Base-by-base conservation (phyloP, 1,284 basidiomycete genomes). In the Peniophora sp. region DNA sequence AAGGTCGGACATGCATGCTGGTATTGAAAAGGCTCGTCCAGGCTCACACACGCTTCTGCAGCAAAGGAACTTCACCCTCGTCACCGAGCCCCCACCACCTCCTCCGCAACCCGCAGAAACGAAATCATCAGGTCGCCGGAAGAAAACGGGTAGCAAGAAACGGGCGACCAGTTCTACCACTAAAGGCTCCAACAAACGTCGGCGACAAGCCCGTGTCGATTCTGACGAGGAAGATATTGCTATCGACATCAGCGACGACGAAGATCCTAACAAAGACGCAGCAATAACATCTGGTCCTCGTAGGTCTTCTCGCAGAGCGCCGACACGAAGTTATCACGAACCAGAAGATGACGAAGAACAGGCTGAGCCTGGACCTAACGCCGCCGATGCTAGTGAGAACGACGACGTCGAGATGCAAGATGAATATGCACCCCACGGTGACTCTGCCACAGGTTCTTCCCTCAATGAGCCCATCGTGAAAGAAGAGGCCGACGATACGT, bases 11-110 rank as follows among this genome's bases (percentile, higher is more conserved):
- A 14, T 22, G 27, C 17, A n/a, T 23, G 39, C 22, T n/a, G n/a
- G n/a, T n/a, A 5, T 48, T 38, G 44, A 41, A 0, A 25, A 46
- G 34, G 47, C 24, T 34, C 19, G 20, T 43, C 75, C 82, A 75
- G 77, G n/a, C 72, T 83, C 57, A 66, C 69, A 50, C 87, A 83
- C 60, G 69, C 73, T 17, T 69, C 75, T 45, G 69, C 68, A 2
- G 70, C 72, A 23, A 64, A 59, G 16, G 61, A 57, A 34, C 55
- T 58, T 45, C 57, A 66, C 17, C 61, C 59, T 19, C 55, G 48
- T 17, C 5, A n/a, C 38, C 16, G 38, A 41, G 16, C 39, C 53
- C 20, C 36, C 34, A 43, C 50, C 54, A 49, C 14, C 48, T 35
- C 45, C 41, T 19, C 20, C 47, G 22, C 19, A 14, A 16, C 14